Evolutionary conservation across 2,329 filamentous ascomycete genomes (phyloP).

Genomic region (Stagonosporopsis rhizophila): DNA sequence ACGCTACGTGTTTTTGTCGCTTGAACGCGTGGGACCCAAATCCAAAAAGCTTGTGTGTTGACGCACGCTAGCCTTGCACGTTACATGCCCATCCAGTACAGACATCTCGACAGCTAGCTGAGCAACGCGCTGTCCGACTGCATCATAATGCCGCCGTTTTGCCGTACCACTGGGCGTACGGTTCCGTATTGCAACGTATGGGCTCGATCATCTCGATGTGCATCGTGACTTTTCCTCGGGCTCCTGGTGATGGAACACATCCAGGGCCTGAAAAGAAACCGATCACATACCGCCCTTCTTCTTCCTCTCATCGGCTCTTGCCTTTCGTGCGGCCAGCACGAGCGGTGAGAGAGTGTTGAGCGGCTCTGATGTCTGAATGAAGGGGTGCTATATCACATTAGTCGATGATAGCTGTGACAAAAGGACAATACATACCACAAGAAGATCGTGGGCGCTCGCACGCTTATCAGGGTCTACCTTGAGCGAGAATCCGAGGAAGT

Average conservation of each 20-base stretch:
- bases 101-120: neutral
- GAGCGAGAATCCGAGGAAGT: slow-evolving; percentile 90
- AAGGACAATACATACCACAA: slow-evolving; percentile 72
- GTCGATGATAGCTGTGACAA: neutral
- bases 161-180: slow-evolving; percentile 42
- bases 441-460: slow-evolving; percentile 89
- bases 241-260: slow-evolving; percentile 37
- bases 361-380: slow-evolving; percentile 61
- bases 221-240: slow-evolving; percentile 31
- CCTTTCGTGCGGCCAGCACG: slow-evolving; percentile 83
- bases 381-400: slow-evolving; percentile 50
- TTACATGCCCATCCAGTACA: slow-evolving; percentile 4
- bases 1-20: neutral
- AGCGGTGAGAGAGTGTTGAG: slow-evolving; percentile 79
- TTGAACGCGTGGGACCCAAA: slow-evolving; percentile 5
- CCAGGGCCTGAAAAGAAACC: slow-evolving; percentile 27
- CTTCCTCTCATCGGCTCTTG: slow-evolving; percentile 76
- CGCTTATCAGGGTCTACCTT: slow-evolving; percentile 98
- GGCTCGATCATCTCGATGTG: slow-evolving; percentile 29
- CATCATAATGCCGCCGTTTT: slow-evolving; percentile 23
- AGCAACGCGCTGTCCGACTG: neutral
- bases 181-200: slow-evolving; percentile 27
- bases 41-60: slow-evolving; percentile 4
- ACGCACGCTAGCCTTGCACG: neutral
- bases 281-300: slow-evolving; percentile 56